Conservation (phyloP, 495 filamentous ascomycete species). For the Trichodelitschia bisporula region DNA sequence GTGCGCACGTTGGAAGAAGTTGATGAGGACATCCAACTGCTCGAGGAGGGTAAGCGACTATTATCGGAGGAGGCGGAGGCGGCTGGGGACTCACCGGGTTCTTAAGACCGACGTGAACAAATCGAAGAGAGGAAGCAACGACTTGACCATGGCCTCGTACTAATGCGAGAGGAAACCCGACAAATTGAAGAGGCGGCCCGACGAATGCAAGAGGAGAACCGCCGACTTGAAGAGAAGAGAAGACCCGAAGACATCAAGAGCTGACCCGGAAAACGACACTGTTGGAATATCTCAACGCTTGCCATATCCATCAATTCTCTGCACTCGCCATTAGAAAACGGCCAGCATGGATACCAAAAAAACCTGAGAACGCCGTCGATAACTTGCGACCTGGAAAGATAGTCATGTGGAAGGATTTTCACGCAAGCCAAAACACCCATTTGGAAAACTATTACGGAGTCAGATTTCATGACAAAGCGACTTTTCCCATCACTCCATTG, state of each 20-base stretch:
- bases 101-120: too few relatives aligned
- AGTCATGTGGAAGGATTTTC: constrained; percentile 5
- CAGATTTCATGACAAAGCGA: constrained; percentile 5
- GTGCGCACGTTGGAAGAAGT: too few relatives aligned
- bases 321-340: constrained; percentile 6
- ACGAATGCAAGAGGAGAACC: constrained; percentile 3
- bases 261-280: constrained; percentile 7
- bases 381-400: constrained; percentile 7
- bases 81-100: too few relatives aligned
- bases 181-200: constrained; percentile 5
- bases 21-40: too few relatives aligned
- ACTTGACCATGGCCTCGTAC: too few relatives aligned
- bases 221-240: constrained; percentile 1
- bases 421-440: constrained; percentile 6
- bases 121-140: too few relatives aligned
- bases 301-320: constrained; percentile 7
- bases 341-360: constrained; percentile 4
- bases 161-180: constrained; percentile 3
- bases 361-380: constrained; percentile 8
- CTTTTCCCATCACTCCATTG: constrained; percentile 6
- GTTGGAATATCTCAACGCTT: constrained; percentile 6
- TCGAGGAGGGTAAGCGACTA: too few relatives aligned
- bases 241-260: constrained; percentile 3
- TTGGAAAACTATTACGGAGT: constrained; percentile 5
- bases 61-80: too few relatives aligned